Evolutionary conservation across 1,139 yeast genomes (phyloP).

Genomic region (Blastobotrys capitulatus): DNA sequence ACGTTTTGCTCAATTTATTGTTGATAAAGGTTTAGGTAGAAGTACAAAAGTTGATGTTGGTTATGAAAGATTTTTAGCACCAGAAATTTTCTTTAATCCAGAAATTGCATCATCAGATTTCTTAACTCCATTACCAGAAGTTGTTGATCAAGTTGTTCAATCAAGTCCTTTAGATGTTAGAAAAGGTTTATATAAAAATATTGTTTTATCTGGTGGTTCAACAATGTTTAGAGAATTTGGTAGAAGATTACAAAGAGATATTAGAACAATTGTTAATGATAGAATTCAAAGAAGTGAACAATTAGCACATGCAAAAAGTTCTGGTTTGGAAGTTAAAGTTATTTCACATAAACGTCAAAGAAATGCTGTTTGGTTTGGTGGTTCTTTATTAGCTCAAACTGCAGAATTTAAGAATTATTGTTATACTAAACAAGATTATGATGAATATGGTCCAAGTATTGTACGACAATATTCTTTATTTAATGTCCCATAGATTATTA

Average conservation of each 20-base stretch:
- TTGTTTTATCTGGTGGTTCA: constrained; percentile 84
- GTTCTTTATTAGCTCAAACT: constrained; percentile 93
- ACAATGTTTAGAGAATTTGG: constrained; percentile 99
- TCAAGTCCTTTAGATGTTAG: constrained; percentile 97
- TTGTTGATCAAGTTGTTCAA: constrained; percentile 93
- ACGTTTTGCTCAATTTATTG: constrained; percentile 87
- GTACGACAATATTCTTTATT: constrained; percentile 94
- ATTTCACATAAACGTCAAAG: constrained; percentile 96
- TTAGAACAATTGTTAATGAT: constrained; percentile 79
- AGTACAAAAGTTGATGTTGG: constrained; percentile 81
- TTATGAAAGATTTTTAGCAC: constrained; percentile 94
- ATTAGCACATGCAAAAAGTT: constrained; percentile 69
- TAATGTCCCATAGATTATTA: constrained; percentile 53
- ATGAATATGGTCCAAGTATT: constrained; percentile 95
- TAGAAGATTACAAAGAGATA: constrained; percentile 92
- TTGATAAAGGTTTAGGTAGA: constrained; percentile 71
- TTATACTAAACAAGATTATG: constrained; percentile 95
- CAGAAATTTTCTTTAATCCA: constrained; percentile 97
- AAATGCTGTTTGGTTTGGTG: constrained; percentile 99
- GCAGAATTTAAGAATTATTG: constrained; percentile 95
- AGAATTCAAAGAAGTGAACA: constrained; percentile 80
- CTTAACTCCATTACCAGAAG: constrained; percentile 90
- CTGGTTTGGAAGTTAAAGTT: constrained; percentile 96
- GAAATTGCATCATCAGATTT: constrained; percentile 95
- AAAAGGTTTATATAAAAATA: constrained; percentile 90